Conservation (phyloP, 148 eudicot genomes). For the Tetragonia tetragonoides region DNA sequence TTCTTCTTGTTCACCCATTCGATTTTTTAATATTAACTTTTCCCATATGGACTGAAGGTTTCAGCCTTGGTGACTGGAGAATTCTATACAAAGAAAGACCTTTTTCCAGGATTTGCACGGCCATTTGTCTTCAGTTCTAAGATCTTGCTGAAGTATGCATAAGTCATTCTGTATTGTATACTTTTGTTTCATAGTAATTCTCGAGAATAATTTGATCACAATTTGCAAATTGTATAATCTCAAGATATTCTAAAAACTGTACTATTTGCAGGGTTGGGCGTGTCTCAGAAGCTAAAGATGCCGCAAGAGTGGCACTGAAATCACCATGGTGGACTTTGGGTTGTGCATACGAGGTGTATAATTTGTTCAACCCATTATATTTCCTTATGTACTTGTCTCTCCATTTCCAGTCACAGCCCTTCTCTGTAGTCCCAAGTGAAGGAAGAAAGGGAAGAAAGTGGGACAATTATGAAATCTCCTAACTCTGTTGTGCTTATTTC, state of each 20-base stretch:
- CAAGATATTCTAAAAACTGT: neutral
- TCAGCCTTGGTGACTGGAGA: slow-evolving; percentile 98
- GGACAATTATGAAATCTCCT: no score
- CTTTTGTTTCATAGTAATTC: neutral
- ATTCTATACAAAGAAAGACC: slow-evolving; percentile 78
- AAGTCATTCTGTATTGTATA: neutral
- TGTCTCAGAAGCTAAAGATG: slow-evolving; percentile 83
- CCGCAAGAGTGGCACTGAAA: slow-evolving; percentile 88
- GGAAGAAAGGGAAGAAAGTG: neutral
- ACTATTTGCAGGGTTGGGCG: slow-evolving; percentile 66
- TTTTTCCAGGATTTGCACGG: slow-evolving; percentile 97
- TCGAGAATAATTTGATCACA: neutral
- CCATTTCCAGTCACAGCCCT: neutral
- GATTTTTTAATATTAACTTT: neutral
- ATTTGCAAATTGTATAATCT: neutral
- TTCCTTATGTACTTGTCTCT: neutral
- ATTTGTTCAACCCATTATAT: neutral
- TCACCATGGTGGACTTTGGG: slow-evolving; percentile 99
- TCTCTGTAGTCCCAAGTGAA: neutral
- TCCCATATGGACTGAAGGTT: slow-evolving; percentile 49
- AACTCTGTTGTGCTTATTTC: neutral
- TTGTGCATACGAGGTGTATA: slow-evolving; percentile 66
- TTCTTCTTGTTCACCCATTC: neutral
- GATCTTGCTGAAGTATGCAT: slow-evolving; percentile 65
- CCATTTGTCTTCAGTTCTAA: slow-evolving; percentile 86